phyloP scores from a whole-genome alignment of 495 filamentous ascomycete genomes.

The Tetracladium setigerum region DNA sequence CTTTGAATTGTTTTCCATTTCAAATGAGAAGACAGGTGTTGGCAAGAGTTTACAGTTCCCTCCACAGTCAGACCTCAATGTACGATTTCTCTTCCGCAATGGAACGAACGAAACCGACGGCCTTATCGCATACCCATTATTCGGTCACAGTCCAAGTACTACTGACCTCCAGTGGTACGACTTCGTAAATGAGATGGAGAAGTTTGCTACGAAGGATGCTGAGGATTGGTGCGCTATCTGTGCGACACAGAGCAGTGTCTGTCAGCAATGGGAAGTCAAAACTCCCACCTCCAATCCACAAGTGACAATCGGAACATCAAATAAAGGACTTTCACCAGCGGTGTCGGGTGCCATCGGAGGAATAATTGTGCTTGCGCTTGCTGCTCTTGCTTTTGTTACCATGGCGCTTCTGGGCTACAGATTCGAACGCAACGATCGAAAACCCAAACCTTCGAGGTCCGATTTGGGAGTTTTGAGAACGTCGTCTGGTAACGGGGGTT shows the following conservation, averaged over 20 bases:
- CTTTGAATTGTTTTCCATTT: slow-evolving; percentile 58
- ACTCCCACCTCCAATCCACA: background rate
- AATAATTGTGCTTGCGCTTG: slow-evolving; percentile 49
- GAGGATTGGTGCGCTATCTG: slow-evolving; percentile 57
- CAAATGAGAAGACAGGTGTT: slow-evolving; percentile 25
- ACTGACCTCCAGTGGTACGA: slow-evolving; percentile 44
- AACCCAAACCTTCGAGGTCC: background rate
- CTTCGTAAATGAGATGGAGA: slow-evolving; percentile 43
- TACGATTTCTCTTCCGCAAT: slow-evolving; percentile 64
- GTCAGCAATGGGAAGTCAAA: slow-evolving; percentile 31
- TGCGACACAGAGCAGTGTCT: slow-evolving; percentile 44
- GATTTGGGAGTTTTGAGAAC: slow-evolving; percentile 7
- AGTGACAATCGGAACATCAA: background rate
- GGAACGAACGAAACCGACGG: slow-evolving; percentile 41
- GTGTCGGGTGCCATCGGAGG: slow-evolving; percentile 55
- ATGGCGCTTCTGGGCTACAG: slow-evolving; percentile 34
- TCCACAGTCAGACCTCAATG: slow-evolving; percentile 40
- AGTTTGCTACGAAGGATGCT: slow-evolving; percentile 41
- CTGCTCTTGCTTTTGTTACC: slow-evolving; percentile 24
- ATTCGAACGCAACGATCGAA: slow-evolving; percentile 16
- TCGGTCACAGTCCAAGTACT: slow-evolving; percentile 41
- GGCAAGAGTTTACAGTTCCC: slow-evolving; percentile 25
- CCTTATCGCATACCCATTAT: slow-evolving; percentile 49
- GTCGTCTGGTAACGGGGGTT: slow-evolving; percentile 29
- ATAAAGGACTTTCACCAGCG: background rate